A percentile compares a stretch with the other conserved stretches of the same genome.
phyloP scores from a whole-genome alignment of 1,284 basidiomycete genomes.

The Ustilago esculenta region DNA sequence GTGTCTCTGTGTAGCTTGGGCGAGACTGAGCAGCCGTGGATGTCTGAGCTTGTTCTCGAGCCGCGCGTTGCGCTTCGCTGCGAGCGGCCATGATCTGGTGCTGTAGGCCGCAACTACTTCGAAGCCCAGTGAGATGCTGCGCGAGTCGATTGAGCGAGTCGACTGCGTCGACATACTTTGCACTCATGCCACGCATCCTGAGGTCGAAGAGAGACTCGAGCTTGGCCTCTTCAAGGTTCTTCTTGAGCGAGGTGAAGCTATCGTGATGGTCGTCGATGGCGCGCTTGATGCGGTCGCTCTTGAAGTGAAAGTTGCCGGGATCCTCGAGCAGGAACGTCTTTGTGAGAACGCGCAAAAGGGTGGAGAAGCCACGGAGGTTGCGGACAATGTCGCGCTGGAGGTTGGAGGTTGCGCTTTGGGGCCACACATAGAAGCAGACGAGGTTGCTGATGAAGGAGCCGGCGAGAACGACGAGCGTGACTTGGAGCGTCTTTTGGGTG shows the following conservation, averaged over 20 bases:
- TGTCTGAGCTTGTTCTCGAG: slow-evolving; percentile 2
- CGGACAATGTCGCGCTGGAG: slow-evolving; percentile 72
- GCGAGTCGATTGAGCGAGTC: slow-evolving; percentile 59
- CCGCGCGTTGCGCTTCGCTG: slow-evolving; percentile 22
- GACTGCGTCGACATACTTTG: slow-evolving; percentile 51
- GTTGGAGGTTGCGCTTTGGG: slow-evolving; percentile 82
- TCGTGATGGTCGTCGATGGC: slow-evolving; percentile 63
- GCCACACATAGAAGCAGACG: slow-evolving; percentile 83
- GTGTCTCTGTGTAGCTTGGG: too few relatives aligned
- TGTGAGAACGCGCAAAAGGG: slow-evolving; percentile 58
- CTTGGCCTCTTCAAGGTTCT: slow-evolving; percentile 60
- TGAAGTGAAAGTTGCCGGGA: slow-evolving; percentile 55
- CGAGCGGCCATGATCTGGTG: slow-evolving; percentile 55
- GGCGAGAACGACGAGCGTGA: slow-evolving; percentile 76
- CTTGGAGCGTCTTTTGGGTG: slow-evolving; percentile 64
- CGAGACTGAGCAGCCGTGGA: background rate
- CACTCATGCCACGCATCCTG: slow-evolving; percentile 52
- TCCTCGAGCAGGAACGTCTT: slow-evolving; percentile 63
- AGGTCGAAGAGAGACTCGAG: slow-evolving; percentile 56
- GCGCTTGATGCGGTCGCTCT: slow-evolving; percentile 54
- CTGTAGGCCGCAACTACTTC: slow-evolving; percentile 61
- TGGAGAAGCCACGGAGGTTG: slow-evolving; percentile 58
- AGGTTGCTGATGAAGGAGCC: slow-evolving; percentile 82
- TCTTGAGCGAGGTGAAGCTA: slow-evolving; percentile 60
- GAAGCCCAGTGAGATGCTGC: slow-evolving; percentile 58